Base-by-base conservation (phyloP, 306 rosid genomes). In the Trifolium subterraneum region DNA sequence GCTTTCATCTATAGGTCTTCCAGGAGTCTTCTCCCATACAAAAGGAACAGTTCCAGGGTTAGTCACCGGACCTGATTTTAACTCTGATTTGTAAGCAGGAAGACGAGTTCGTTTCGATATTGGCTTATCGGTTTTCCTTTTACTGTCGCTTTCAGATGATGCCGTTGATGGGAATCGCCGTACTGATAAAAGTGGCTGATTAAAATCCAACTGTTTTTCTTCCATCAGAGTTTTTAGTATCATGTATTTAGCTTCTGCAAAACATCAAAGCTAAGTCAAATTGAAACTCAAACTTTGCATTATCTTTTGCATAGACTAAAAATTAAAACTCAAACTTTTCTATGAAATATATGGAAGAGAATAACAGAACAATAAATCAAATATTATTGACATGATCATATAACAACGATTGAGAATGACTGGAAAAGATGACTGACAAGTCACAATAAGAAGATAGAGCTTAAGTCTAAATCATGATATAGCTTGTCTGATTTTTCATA, bases 21-120 rank as follows among this genome's bases (percentile, higher is more conserved):
- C 96, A 4, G 97, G 98, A 64, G 77, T 77, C 68, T 72, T 78
- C 85, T 93, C 98, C 97, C 97, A 91, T 2, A 83, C 64, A 69
- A 93, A 93, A 78, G 98, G 98, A 81, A 93, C 96, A 20, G 85
- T 84, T 78, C 97, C 98, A 1, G 98, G 92, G 38, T 87, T 85
- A 71, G 81, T 86, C 70, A 93, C 68, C 13, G 98, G 97, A 86
- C 97, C 97, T 63, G 98, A 93, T 79, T 91, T 93, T 65, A 91
- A 72, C 55, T 93, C 97, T 63, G 98, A 87, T 77, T 85, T 91
- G 77, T 85, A 93, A 55, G 70, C 73, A 5, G 97, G 96, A 78
- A 80, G 87, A 66, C 86, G 88, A 82, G 93, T 89, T 65, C 68
- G 61, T 39, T 82, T 88, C 35, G 88, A 79, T 33, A 29, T 16